These are phyloP conservation scores for Ceratocystis variospora DNA, from an alignment of 2,329 filamentous ascomycete genomes.

Conservation along the genomic window DNA sequence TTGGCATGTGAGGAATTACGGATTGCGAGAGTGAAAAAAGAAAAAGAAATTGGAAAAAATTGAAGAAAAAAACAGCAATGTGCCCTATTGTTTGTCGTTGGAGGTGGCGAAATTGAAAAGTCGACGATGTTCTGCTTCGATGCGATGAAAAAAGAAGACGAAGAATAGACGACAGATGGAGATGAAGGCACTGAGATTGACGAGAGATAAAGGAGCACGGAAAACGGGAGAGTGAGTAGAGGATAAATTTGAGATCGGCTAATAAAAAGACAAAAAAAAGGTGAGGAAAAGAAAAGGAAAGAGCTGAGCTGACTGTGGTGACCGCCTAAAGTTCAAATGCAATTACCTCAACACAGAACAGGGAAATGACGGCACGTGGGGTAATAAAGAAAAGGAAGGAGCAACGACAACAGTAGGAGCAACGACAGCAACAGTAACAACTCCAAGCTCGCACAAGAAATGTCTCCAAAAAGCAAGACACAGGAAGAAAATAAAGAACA, in stretches of 20 bases:
- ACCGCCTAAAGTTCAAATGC: not conserved
- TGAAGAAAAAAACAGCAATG: not conserved
- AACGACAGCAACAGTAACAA: not conserved
- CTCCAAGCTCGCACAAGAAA: not conserved
- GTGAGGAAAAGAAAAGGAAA: not conserved
- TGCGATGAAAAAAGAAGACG: not conserved
- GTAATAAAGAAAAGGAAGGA: not conserved
- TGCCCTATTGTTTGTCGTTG: no score
- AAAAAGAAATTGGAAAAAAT: not conserved
- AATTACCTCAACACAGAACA: not conserved
- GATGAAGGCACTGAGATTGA: not conserved
- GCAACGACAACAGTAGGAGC: not conserved
- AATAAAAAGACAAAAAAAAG: not conserved
- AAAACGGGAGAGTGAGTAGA: not conserved
- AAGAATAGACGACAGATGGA: not conserved
- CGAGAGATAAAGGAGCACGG: not conserved
- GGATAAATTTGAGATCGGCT: not conserved
- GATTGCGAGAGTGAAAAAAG: not conserved
- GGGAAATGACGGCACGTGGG: not conserved
- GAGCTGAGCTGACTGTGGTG: not conserved
- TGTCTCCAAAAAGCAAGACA: not conserved
- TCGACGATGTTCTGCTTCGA: no score
- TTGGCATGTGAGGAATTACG: not conserved
- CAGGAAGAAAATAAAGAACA: not conserved
- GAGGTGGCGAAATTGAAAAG: no score